phyloP scores from a whole-genome alignment of 345 rosid species.

The Rubroshorea leprosula region DNA sequence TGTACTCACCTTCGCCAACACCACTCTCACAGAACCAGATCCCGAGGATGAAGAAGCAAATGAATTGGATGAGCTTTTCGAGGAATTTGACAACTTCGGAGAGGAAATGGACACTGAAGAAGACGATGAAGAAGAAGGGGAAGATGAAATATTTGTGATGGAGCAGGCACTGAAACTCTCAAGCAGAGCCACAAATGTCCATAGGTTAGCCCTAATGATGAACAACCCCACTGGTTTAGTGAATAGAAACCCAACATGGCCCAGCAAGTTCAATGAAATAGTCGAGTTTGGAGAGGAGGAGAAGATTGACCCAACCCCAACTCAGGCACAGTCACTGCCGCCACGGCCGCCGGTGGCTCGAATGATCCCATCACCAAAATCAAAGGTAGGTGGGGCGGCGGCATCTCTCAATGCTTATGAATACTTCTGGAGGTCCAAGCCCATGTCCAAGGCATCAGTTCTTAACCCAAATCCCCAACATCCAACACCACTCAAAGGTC shows the following conservation, averaged over 20 bases:
- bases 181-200: conserved; percentile 33
- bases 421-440: conserved; percentile 50
- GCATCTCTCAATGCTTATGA: conserved; percentile 62
- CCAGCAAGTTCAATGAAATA: conserved; percentile 25
- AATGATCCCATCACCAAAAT: conserved; percentile 26
- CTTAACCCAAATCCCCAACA: conserved; percentile 17
- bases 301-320: conserved; percentile 19
- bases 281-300: conserved; percentile 16
- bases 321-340: conserved; percentile 57
- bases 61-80: conserved; percentile 17
- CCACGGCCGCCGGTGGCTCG: conserved; percentile 41
- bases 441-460: conserved; percentile 13
- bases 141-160: conserved; percentile 18
- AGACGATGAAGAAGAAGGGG: conserved; percentile 14
- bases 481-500: conserved; percentile 3
- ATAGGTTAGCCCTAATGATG: conserved; percentile 47
- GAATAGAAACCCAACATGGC: conserved; percentile 47
- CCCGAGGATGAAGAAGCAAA: conserved; percentile 8
- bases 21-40: conserved; percentile 11
- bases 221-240: conserved; percentile 43
- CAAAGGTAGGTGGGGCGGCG: conserved; percentile 17
- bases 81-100: conserved; percentile 16
- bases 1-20: conserved; percentile 53
- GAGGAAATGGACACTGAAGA: conserved; percentile 10
- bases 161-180: conserved; percentile 35